These are phyloP conservation scores for Dendryphion nanum DNA, from an alignment of 2,329 filamentous ascomycete species.

Conservation along the genomic window DNA sequence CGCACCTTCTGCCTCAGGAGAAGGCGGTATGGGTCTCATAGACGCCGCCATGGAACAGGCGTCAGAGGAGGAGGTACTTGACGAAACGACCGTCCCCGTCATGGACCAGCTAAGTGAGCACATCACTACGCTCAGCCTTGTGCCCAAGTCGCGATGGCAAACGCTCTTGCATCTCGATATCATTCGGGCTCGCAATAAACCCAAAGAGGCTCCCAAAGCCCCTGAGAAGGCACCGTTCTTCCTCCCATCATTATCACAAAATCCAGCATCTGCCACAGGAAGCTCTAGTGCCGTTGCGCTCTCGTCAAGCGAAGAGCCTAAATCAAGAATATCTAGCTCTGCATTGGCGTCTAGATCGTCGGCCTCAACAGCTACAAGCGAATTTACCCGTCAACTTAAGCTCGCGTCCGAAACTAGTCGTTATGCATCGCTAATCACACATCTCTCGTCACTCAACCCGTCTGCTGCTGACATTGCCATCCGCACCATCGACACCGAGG, in stretches of 20 bases:
- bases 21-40: slow-evolving; percentile 72
- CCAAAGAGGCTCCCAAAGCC: slow-evolving; percentile 83
- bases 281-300: slow-evolving; percentile 14
- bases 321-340: slow-evolving; percentile 35
- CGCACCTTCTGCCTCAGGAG: slow-evolving; percentile 76
- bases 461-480: slow-evolving; percentile 89
- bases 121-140: slow-evolving; percentile 83
- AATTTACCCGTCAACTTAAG: slow-evolving; percentile 52
- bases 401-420: slow-evolving; percentile 52
- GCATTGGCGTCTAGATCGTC: slow-evolving; percentile 29
- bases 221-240: slow-evolving; percentile 97
- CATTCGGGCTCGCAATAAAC: slow-evolving; percentile 90
- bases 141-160: slow-evolving; percentile 91
- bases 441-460: slow-evolving; percentile 78
- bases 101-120: slow-evolving; percentile 78
- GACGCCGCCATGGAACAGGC: slow-evolving; percentile 70
- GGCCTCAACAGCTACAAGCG: slow-evolving; percentile 28
- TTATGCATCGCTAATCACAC: slow-evolving; percentile 68
- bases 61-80: slow-evolving; percentile 46
- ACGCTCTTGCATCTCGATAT: slow-evolving; percentile 88
- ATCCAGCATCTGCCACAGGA: slow-evolving; percentile 9
- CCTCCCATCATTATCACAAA: slow-evolving; percentile 64
- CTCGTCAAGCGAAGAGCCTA: slow-evolving; percentile 16
- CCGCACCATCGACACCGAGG: slow-evolving; percentile 64
- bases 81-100: slow-evolving; percentile 43